These are phyloP conservation scores for Quercus tomentella DNA, from an alignment of 331 rosid species.

Conservation along the genomic window DNA sequence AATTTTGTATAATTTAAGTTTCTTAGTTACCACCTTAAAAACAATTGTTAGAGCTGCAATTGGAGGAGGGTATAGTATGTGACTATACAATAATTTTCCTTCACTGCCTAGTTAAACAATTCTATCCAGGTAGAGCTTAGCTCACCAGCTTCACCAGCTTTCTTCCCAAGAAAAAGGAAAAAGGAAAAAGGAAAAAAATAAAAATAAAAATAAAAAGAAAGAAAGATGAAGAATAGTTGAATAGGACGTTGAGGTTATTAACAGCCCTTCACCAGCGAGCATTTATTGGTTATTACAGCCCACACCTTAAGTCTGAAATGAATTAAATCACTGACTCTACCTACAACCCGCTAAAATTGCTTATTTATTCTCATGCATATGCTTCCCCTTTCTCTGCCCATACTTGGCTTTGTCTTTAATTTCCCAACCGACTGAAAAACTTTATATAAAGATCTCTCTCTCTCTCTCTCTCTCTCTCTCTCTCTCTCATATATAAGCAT, in stretches of 20 bases:
- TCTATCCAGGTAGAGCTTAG: too few relatives aligned
- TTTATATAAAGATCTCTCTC: not conserved
- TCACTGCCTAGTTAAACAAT: too few relatives aligned
- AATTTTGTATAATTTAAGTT: too few relatives aligned
- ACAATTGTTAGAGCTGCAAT: too few relatives aligned
- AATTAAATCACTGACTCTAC: constrained; percentile 18
- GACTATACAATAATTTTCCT: too few relatives aligned
- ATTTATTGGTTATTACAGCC: constrained; percentile 30
- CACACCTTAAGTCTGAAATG: not conserved
- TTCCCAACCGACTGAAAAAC: not conserved
- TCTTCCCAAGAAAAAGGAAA: too few relatives aligned
- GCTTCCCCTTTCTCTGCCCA: constrained; percentile 17
- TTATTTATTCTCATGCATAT: constrained; percentile 20
- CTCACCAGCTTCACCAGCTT: too few relatives aligned
- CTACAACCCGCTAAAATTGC: constrained; percentile 1
- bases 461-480: not conserved
- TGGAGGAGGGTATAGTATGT: rapidly evolving
- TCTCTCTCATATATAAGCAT: not conserved
- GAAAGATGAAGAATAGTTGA: not conserved
- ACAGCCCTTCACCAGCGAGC: constrained; percentile 36
- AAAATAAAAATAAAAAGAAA: too few relatives aligned
- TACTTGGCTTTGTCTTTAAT: not conserved
- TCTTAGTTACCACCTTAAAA: too few relatives aligned
- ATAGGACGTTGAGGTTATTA: constrained; percentile 28
- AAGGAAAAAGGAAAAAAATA: too few relatives aligned